phyloP scores from a whole-genome alignment of 805 yeast species.

The Metschnikowia shivogae region DNA sequence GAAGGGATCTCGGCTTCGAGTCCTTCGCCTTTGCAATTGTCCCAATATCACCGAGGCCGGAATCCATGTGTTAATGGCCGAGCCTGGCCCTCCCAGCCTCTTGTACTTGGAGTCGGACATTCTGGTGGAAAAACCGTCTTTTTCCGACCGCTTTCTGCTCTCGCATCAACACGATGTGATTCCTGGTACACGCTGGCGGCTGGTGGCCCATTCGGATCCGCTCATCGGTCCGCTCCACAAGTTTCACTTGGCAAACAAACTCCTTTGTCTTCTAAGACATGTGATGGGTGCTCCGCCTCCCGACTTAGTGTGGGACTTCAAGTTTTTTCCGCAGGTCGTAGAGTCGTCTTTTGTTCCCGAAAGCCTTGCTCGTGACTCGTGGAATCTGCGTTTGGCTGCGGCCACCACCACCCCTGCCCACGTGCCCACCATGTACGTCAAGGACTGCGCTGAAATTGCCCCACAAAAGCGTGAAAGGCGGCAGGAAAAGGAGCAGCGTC shows the following conservation, averaged over 20 bases:
- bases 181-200: conserved; percentile 24
- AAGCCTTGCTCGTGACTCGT: conserved; percentile 8
- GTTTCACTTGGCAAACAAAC: conserved; percentile 25
- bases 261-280: conserved; percentile 16
- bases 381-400: conserved; percentile 13
- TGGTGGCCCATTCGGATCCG: conserved; percentile 11
- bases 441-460: conserved; percentile 5
- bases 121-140: conserved; percentile 2
- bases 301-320: conserved; percentile 15
- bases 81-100: conserved; percentile 6
- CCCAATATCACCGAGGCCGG: conserved; percentile 13
- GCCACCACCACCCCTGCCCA: conserved; percentile 8
- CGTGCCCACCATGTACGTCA: conserved; percentile 14
- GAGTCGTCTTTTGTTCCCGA: conserved; percentile 4
- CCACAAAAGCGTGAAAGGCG: neutral
- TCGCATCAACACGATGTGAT: conserved; percentile 7
- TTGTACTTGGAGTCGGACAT: conserved; percentile 15
- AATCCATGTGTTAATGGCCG: conserved; percentile 8
- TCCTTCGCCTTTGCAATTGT: conserved; percentile 25
- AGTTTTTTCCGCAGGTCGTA: conserved; percentile 13
- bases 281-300: neutral
- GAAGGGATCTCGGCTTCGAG: conserved; percentile 19
- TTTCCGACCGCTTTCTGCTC: conserved; percentile 3
- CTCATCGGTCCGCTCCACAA: conserved; percentile 14
- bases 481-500: neutral